Conservation (phyloP, 306 rosid genomes). For the Delonix regia region DNA sequence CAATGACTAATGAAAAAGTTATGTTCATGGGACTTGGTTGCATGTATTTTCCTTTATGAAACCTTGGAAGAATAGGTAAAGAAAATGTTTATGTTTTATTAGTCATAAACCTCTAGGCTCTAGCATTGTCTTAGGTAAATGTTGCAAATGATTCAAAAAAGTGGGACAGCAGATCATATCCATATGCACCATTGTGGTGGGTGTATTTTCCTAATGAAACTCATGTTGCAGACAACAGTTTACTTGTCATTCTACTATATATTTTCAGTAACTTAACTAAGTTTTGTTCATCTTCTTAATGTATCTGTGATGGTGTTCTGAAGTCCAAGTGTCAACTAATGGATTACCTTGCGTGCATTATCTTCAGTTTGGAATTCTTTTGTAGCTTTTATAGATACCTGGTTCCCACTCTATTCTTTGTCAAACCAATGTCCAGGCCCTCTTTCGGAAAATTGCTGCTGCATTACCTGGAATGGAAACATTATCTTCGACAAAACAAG, state of each 20-base stretch:
- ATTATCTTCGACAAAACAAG: slow-evolving; percentile 80
- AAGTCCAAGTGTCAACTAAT: neutral
- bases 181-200: slow-evolving; percentile 14
- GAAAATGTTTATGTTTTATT: neutral
- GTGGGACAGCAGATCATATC: slow-evolving; percentile 9
- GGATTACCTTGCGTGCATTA: neutral
- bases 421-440: slow-evolving; percentile 59
- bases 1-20: neutral
- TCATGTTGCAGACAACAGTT: neutral
- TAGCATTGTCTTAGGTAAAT: slow-evolving; percentile 26
- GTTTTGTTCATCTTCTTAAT: slow-evolving; percentile 3
- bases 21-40: slow-evolving; percentile 1
- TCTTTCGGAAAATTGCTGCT: slow-evolving; percentile 86
- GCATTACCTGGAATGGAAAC: slow-evolving; percentile 98
- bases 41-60: neutral
- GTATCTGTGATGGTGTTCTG: neutral
- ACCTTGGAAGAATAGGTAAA: slow-evolving; percentile 9
- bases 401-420: slow-evolving; percentile 26
- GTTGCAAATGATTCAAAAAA: slow-evolving; percentile 27
- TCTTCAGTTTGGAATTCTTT: neutral
- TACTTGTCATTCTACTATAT: slow-evolving; percentile 4
- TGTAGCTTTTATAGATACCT: neutral
- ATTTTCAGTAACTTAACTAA: neutral
- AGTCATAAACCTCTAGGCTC: neutral
- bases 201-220: slow-evolving; percentile 15